phyloP scores from a whole-genome alignment of 257 asterid genomes.

The Jasminum sambac region DNA sequence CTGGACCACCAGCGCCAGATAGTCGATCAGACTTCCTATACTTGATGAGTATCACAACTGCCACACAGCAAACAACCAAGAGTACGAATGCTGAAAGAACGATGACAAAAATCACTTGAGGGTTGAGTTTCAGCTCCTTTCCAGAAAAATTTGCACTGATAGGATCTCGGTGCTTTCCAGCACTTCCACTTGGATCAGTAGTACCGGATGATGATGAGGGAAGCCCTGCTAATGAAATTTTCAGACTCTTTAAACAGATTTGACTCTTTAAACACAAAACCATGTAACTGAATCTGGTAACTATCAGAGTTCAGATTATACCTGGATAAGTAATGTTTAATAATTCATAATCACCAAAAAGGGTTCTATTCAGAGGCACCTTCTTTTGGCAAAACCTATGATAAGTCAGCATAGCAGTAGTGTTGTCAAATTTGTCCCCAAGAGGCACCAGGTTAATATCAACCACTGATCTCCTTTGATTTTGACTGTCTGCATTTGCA shows the following conservation, averaged over 20 bases:
- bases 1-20: slow-evolving; percentile 83
- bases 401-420: slow-evolving; percentile 83
- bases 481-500: slow-evolving; percentile 77
- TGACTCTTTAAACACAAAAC: not conserved
- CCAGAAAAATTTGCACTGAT: slow-evolving; percentile 60
- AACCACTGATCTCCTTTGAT: slow-evolving; percentile 74
- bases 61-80: slow-evolving; percentile 73
- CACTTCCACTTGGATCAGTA: slow-evolving; percentile 74
- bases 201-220: slow-evolving; percentile 70
- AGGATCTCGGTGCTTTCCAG: slow-evolving; percentile 72
- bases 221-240: slow-evolving; percentile 54
- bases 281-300: not conserved
- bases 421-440: slow-evolving; percentile 89
- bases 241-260: too few relatives aligned
- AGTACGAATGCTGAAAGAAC: slow-evolving; percentile 76
- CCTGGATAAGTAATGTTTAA: slow-evolving; percentile 76
- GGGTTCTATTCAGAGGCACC: slow-evolving; percentile 78
- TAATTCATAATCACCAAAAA: slow-evolving; percentile 86
- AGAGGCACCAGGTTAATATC: slow-evolving; percentile 91
- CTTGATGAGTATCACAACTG: slow-evolving; percentile 59
- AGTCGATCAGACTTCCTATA: slow-evolving; percentile 69
- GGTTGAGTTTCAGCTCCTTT: slow-evolving; percentile 67
- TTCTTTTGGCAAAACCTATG: slow-evolving; percentile 79
- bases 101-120: slow-evolving; percentile 66
- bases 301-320: slow-evolving; percentile 25